These are phyloP conservation scores for Ascochyta viciae-villosae DNA, from an alignment of 2,329 filamentous ascomycete genomes.

Conservation along the genomic window DNA sequence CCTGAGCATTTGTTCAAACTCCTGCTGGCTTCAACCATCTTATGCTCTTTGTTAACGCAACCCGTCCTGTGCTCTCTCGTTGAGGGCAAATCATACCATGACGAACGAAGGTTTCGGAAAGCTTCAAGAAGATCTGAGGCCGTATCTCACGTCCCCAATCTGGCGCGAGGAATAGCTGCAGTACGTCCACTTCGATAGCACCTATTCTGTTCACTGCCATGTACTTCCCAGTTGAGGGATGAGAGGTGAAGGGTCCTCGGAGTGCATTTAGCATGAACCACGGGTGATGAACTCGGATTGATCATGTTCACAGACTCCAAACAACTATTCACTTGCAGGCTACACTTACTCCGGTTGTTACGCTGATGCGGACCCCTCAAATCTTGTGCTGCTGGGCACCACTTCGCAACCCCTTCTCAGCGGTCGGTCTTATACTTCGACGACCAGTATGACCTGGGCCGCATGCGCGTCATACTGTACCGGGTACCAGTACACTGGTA, in stretches of 20 bases:
- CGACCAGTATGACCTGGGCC: not conserved
- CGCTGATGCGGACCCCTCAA: not conserved
- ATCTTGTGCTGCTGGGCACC: not conserved
- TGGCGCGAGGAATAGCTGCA: not conserved
- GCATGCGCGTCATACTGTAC: not conserved
- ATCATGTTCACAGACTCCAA: not conserved
- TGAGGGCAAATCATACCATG: not conserved
- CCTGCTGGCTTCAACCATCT: not conserved
- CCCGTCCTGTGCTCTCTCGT: not conserved
- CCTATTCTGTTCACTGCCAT: not conserved
- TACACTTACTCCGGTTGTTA: constrained; percentile 1
- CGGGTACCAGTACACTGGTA: constrained; percentile 2
- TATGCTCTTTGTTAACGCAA: not conserved
- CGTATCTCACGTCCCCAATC: not conserved
- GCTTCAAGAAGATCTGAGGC: not conserved
- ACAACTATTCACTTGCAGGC: not conserved
- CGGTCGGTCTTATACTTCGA: not conserved
- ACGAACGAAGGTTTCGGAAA: not conserved
- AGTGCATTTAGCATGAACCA: not conserved
- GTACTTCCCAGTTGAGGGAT: too few relatives aligned
- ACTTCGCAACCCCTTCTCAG: not conserved
- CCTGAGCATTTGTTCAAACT: not conserved
- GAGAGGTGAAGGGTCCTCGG: too few relatives aligned
- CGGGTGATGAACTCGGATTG: not conserved
- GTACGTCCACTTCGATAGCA: not conserved